These are phyloP conservation scores for Euphrasia arctica DNA, from an alignment of 305 asterid genomes.

Conservation along the genomic window DNA sequence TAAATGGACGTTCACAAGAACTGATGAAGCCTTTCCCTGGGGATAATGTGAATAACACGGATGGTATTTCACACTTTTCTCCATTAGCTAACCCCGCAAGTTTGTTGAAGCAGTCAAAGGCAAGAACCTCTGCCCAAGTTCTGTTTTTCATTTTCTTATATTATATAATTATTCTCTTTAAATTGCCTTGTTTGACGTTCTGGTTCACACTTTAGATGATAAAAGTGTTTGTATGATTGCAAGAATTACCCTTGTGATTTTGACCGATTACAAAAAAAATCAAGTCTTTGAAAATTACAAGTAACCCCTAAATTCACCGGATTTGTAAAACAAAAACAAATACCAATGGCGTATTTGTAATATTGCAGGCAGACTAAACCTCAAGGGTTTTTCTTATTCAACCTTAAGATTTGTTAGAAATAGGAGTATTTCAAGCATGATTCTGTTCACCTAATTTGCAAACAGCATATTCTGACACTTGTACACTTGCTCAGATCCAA, in stretches of 20 bases:
- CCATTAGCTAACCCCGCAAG: slow-evolving; percentile 45
- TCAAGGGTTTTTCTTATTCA: neutral
- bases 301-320: neutral
- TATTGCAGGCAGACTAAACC: neutral
- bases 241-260: neutral
- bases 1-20: slow-evolving; percentile 49
- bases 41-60: slow-evolving; percentile 42
- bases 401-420: slow-evolving; percentile 16
- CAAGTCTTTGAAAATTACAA: neutral
- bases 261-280: neutral
- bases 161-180: slow-evolving; percentile 11
- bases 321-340: neutral
- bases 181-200: slow-evolving; percentile 9
- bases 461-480: slow-evolving; percentile 41
- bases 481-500: slow-evolving; percentile 48
- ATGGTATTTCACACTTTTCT: slow-evolving; percentile 44
- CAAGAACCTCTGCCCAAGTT: slow-evolving; percentile 27
- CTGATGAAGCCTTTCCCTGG: slow-evolving; percentile 46
- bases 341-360: neutral
- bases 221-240: neutral
- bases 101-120: slow-evolving; percentile 65
- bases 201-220: slow-evolving; percentile 11
- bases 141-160: neutral
- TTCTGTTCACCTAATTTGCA: slow-evolving; percentile 36
- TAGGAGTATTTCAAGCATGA: slow-evolving; percentile 24